phyloP scores from a whole-genome alignment of 1,284 basidiomycete species.

The Fomitiporia mediterranea region DNA sequence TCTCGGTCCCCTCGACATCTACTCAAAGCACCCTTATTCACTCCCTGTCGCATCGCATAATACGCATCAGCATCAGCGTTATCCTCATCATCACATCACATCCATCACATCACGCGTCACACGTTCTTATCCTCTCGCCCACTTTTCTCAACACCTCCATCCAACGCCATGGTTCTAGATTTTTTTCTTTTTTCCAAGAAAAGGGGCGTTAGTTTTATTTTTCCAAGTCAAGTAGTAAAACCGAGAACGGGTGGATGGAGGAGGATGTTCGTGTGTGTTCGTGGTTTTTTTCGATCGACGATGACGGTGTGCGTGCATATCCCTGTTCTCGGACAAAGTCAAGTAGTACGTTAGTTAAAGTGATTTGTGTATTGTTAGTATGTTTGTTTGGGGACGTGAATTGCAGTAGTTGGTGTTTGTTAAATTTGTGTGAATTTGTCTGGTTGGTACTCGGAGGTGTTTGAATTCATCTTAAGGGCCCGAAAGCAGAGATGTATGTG shows the following conservation, averaged over 20 bases:
- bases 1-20: not conserved
- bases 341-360: not conserved
- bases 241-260: not conserved
- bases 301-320: not conserved
- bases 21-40: not conserved
- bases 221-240: not conserved
- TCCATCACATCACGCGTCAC: not conserved
- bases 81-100: too few species aligned
- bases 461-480: too few species aligned
- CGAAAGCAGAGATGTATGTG: not conserved
- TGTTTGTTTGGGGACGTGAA: slow-evolving; percentile 13
- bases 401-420: not conserved
- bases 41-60: too few species aligned
- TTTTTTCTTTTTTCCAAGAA: not conserved
- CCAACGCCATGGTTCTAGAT: not conserved
- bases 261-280: not conserved
- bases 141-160: not conserved
- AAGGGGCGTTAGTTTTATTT: not conserved
- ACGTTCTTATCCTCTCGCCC: not conserved
- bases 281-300: not conserved
- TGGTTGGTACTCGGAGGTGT: too few species aligned
- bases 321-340: not conserved
- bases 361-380: slow-evolving; percentile 15
- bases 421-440: not conserved
- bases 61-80: too few species aligned